Evolutionary conservation across 2,329 filamentous ascomycete species (phyloP), one percentile per base, ranked within the genome.

Genomic region (Samsoniella hepiali): DNA sequence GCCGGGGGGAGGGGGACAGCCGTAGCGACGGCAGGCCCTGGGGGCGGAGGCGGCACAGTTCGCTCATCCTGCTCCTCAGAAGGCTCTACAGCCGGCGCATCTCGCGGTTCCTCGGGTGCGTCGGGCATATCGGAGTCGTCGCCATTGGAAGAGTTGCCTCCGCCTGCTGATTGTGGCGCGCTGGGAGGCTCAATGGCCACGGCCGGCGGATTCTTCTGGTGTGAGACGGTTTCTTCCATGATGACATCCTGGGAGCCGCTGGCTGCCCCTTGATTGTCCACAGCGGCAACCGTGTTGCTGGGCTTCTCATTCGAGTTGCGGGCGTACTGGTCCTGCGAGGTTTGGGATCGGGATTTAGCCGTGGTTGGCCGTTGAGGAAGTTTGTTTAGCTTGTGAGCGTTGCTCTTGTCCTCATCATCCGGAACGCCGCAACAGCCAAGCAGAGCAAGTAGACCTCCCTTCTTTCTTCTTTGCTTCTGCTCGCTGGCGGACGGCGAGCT

Each of bases 111-210:
- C 64, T 82, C 78, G 49, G 84, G 82, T 49, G 80, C 81, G 73
- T 91, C 89, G 42, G 82, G 81, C 85, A 91, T 91, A 62, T 87
- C 82, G 62, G 88, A 80, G 73, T 91, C 88, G 32, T 85, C 82
- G 68, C 88, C 85, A 4, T 83, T 74, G 65, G 80, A 64, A 32
- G 69, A 51, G 56, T 64, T 47, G 57, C 63, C 22, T 65, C 67
- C 58, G 65, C 53, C 13, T 65, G 56, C 29, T 27, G 58, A 51
- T 47, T 64, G 51, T 15, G 69, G 64, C 32, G 69, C 55, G 64
- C 69, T 73, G 69, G 74, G 84, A 70, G 73, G 81, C 70, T 77
- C 85, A 76, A 74, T 78, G 61, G 71, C 73, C 38, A 77, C 73
- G 13, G 73, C 71, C n/a, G 76, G 74, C 10, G 72, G 68, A 38